A percentile compares a stretch with the other conserved stretches of the same genome.
Conservation (phyloP, 108 stramenopile genomes). For the Aurantiochytrium sp. region DNA sequence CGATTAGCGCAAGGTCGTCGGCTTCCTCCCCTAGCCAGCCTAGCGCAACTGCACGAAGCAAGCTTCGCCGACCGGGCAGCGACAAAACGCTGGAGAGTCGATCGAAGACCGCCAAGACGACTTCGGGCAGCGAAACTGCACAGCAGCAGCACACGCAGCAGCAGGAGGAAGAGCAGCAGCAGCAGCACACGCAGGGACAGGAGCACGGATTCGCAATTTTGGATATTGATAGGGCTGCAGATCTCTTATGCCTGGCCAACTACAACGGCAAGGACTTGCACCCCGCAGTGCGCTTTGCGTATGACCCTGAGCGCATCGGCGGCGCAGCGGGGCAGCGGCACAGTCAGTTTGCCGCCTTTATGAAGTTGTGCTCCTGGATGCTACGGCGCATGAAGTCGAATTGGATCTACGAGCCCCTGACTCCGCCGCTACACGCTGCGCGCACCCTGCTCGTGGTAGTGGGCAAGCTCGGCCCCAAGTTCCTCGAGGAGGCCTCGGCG, state of each 20-base stretch:
- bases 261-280: not conserved
- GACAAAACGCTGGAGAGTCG: too few species aligned
- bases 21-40: too few species aligned
- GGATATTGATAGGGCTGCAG: not conserved
- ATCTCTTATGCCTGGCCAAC: not conserved
- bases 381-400: not conserved
- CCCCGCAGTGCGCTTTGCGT: not conserved
- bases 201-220: not conserved
- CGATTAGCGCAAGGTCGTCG: too few species aligned
- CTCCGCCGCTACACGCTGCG: not conserved
- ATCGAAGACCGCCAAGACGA: too few species aligned
- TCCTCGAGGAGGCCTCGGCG: not conserved
- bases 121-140: too few species aligned
- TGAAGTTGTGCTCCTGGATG: not conserved
- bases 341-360: not conserved
- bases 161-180: too few species aligned
- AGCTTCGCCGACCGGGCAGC: too few species aligned
- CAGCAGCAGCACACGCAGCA: too few species aligned
- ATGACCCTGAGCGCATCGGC: not conserved
- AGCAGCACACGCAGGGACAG: too few species aligned
- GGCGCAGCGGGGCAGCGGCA: not conserved
- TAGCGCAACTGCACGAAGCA: too few species aligned
- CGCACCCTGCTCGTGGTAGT: not conserved
- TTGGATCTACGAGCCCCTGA: not conserved
- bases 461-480: not conserved